Percentiles rank a stretch among this genome's conserved stretches.
These are phyloP conservation scores for Eucalyptus pauciflora DNA, from an alignment of 345 rosid genomes.

Conservation along the genomic window DNA sequence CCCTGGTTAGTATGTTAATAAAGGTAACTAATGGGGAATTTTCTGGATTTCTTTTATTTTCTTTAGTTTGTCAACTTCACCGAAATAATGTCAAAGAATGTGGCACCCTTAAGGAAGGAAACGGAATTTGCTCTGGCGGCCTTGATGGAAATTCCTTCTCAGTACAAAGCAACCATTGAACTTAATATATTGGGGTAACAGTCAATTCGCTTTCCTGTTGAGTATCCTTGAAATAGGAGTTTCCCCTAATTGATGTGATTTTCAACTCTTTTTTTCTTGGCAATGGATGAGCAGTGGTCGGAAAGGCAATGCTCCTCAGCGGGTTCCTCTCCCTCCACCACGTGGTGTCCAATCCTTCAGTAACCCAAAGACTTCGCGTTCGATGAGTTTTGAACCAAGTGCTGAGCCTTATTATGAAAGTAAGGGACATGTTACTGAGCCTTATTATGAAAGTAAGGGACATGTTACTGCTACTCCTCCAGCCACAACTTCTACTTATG, in stretches of 20 bases:
- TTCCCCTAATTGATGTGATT: not conserved
- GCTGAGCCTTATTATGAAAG: slow-evolving; percentile 3
- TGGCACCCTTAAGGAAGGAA: slow-evolving; percentile 32
- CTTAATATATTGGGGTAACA: slow-evolving; percentile 43
- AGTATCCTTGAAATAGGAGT: not conserved
- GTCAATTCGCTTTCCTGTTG: not conserved
- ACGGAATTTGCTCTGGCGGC: slow-evolving; percentile 52
- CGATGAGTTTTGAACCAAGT: slow-evolving; percentile 13
- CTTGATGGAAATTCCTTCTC: slow-evolving; percentile 63
- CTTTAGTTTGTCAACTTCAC: slow-evolving; percentile 59
- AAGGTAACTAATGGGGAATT: not conserved
- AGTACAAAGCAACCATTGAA: slow-evolving; percentile 57
- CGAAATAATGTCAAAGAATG: slow-evolving; percentile 50
- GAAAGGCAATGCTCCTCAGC: slow-evolving; percentile 11
- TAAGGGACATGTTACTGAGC: slow-evolving; percentile 1
- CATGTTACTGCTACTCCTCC: slow-evolving; percentile 8
- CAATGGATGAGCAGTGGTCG: slow-evolving; percentile 1
- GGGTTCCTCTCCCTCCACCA: slow-evolving; percentile 38
- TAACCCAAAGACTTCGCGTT: slow-evolving; percentile 1
- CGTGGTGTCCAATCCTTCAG: not conserved
- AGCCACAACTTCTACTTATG: not conserved
- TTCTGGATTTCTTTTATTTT: not conserved
- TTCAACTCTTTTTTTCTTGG: not conserved
- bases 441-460: slow-evolving; percentile 1
- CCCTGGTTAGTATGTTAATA: not conserved